Percentiles rank a stretch among this genome's conserved stretches.
Evolutionary conservation across 495 filamentous ascomycete genomes (phyloP).

Genomic region (Xylaria longipes): DNA sequence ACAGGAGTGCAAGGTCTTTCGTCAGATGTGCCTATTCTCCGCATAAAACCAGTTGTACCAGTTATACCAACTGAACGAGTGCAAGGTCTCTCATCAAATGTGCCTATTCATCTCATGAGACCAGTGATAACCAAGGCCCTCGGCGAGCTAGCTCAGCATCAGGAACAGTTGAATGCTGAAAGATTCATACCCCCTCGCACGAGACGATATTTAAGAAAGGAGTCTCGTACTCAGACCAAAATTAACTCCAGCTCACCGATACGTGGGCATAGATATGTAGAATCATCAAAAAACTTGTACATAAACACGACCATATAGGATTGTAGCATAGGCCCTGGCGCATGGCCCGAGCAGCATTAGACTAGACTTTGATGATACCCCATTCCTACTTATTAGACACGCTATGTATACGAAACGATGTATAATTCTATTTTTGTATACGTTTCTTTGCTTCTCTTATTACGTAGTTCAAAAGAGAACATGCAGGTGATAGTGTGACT

Average conservation of each 20-base stretch:
- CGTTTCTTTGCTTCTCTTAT: too few relatives aligned
- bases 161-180: neutral
- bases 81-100: neutral
- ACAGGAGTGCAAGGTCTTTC: neutral
- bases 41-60: neutral
- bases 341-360: neutral
- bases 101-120: neutral
- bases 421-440: neutral
- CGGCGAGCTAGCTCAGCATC: neutral
- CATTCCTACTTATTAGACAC: neutral
- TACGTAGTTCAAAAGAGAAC: neutral
- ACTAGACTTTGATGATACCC: constrained; percentile 20
- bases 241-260: neutral
- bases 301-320: constrained; percentile 2
- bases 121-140: constrained; percentile 1
- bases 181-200: neutral
- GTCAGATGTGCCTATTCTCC: neutral
- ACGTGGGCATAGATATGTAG: neutral
- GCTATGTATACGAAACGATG: neutral
- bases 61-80: too few relatives aligned
- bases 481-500: neutral
- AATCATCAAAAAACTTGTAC: constrained; percentile 4
- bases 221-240: neutral
- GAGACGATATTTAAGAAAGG: neutral
- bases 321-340: constrained; percentile 19